Percentiles rank a stretch among this genome's conserved stretches.
phyloP scores from a whole-genome alignment of 371 early-diverging fungal genomes.

The Chytridiales sp. region DNA sequence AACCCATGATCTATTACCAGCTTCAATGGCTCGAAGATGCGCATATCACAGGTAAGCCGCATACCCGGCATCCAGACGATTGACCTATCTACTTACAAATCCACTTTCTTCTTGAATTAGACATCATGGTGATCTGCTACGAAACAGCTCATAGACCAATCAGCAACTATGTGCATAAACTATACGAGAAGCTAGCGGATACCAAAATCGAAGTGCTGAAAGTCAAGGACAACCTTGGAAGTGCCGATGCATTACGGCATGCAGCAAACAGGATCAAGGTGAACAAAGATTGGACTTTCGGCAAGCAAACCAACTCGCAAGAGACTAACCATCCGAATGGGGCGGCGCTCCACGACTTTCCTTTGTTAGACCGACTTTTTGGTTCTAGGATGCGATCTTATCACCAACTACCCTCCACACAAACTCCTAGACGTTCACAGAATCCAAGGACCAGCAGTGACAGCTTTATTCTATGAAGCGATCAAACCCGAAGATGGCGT shows the following conservation, averaged over 20 bases:
- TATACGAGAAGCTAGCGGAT: constrained; percentile 47
- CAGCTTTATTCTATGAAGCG: constrained; percentile 76
- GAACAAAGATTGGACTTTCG: background rate
- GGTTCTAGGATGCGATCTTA: constrained; percentile 84
- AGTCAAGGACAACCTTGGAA: constrained; percentile 73
- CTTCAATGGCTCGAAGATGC: constrained; percentile 91
- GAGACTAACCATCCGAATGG: too few relatives aligned
- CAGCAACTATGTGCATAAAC: constrained; percentile 67
- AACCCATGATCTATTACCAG: constrained; percentile 87
- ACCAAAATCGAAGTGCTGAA: constrained; percentile 59
- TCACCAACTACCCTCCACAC: constrained; percentile 78
- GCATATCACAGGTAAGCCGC: constrained; percentile 68
- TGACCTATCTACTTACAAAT: background rate
- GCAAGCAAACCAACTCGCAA: background rate
- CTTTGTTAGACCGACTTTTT: constrained; percentile 77
- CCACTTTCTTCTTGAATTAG: constrained; percentile 39
- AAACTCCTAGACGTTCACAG: constrained; percentile 80
- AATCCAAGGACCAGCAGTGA: constrained; percentile 70
- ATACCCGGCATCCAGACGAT: background rate
- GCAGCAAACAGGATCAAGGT: constrained; percentile 79
- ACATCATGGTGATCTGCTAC: constrained; percentile 77
- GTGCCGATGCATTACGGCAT: constrained; percentile 81
- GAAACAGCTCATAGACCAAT: constrained; percentile 60
- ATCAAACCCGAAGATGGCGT: constrained; percentile 45
- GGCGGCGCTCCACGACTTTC: background rate